A percentile compares a stretch with the other conserved stretches of the same genome.
phyloP scores from a whole-genome alignment of 495 filamentous ascomycete species.

The Daldinia decipiens region DNA sequence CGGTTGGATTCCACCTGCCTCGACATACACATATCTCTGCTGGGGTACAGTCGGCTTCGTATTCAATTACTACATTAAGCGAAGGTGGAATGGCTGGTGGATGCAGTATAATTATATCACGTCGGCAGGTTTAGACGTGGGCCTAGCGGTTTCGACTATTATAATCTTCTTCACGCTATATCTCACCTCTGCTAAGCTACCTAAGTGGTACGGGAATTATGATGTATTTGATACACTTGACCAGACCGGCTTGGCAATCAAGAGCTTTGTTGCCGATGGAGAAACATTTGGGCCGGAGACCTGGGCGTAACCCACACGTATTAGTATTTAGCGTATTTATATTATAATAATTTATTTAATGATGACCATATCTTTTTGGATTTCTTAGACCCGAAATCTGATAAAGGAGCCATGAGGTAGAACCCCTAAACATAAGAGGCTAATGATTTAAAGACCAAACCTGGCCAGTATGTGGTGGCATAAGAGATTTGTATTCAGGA shows the following conservation, averaged over 20 bases:
- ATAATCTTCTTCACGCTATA: slow-evolving; percentile 77
- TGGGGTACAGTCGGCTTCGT: slow-evolving; percentile 75
- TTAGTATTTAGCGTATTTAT: neutral
- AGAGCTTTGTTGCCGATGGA: slow-evolving; percentile 47
- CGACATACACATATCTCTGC: slow-evolving; percentile 71
- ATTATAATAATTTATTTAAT: neutral
- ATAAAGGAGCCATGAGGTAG: too few species aligned
- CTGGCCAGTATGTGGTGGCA: too few species aligned
- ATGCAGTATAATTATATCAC: slow-evolving; percentile 82
- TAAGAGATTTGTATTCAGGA: too few species aligned
- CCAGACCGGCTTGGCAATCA: slow-evolving; percentile 48
- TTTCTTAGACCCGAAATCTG: neutral
- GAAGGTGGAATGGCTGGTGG: slow-evolving; percentile 76
- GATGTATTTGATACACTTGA: slow-evolving; percentile 57
- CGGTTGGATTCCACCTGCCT: slow-evolving; percentile 70
- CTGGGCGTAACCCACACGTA: slow-evolving; percentile 49
- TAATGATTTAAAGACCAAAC: too few species aligned
- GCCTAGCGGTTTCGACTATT: slow-evolving; percentile 71
- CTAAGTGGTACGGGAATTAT: slow-evolving; percentile 74
- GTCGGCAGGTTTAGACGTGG: slow-evolving; percentile 75
- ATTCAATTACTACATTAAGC: slow-evolving; percentile 73
- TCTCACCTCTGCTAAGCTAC: slow-evolving; percentile 61
- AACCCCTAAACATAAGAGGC: too few species aligned
- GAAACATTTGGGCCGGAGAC: slow-evolving; percentile 59
- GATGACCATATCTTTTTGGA: neutral